phyloP scores from a whole-genome alignment of 2,329 filamentous ascomycete species.

The Exophiala spinifera region DNA sequence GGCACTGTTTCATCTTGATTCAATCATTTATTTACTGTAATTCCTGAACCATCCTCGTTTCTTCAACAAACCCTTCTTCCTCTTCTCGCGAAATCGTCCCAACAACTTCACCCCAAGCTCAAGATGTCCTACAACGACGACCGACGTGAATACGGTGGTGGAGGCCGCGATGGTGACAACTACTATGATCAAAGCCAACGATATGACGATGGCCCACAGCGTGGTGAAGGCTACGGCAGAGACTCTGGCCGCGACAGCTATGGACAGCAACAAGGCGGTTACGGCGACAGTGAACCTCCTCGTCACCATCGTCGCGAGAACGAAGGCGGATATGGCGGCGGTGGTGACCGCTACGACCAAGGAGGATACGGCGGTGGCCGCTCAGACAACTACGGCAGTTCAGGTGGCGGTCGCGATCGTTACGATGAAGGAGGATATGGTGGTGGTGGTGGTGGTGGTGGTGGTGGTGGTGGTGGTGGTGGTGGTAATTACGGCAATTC shows the following conservation, averaged over 20 bases:
- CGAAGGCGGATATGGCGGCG: constrained; percentile 19
- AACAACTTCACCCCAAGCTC: too few species aligned
- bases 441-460: constrained; percentile 18
- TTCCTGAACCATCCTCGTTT: too few species aligned
- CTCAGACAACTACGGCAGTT: constrained; percentile 17
- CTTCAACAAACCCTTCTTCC: too few species aligned
- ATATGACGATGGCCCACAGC: constrained; percentile 15
- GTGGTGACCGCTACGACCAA: constrained; percentile 18
- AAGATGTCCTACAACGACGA: constrained; percentile 25
- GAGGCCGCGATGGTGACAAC: constrained; percentile 23
- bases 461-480: constrained; percentile 16
- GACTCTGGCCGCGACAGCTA: constrained; percentile 18
- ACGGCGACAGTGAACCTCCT: constrained; percentile 8
- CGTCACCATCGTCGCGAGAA: constrained; percentile 17
- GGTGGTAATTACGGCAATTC: constrained; percentile 7
- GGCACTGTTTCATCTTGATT: too few species aligned
- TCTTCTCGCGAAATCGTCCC: too few species aligned
- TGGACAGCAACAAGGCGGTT: constrained; percentile 12
- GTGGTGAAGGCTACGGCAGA: not conserved
- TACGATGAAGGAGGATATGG: constrained; percentile 8
- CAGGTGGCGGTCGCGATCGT: constrained; percentile 16
- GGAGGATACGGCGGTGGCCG: constrained; percentile 17
- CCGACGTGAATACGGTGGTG: constrained; percentile 21
- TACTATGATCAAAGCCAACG: constrained; percentile 27
- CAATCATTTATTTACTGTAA: too few species aligned